Evolutionary conservation across 345 rosid genomes (phyloP).

Genomic region (Hypericum perforatum): DNA sequence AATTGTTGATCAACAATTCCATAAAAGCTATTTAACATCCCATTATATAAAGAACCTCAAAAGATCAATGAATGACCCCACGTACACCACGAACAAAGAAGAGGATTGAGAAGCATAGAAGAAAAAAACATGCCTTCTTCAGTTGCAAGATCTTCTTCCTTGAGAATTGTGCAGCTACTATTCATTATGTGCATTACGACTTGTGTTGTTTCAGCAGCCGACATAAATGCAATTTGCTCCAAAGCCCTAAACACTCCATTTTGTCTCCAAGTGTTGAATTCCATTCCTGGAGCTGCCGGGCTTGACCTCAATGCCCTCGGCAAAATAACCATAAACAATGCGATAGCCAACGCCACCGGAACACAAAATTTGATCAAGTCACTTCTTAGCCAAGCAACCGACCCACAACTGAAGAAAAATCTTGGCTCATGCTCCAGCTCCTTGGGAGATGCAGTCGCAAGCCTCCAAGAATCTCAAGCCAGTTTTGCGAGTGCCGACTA

Average conservation of each 20-base stretch:
- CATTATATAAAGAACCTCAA: no score
- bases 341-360: not conserved
- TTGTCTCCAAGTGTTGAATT: not conserved
- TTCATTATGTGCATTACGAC: no score
- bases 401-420: not conserved
- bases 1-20: no score
- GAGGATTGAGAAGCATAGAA: no score
- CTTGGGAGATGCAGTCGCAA: not conserved
- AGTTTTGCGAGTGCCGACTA: not conserved
- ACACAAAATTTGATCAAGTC: not conserved
- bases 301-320: not conserved
- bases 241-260: not conserved
- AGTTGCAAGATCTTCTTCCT: no score
- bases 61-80: no score
- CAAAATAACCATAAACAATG: not conserved
- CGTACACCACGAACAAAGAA: no score
- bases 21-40: no score
- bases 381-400: not conserved
- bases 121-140: no score
- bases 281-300: not conserved
- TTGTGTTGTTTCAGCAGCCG: not conserved
- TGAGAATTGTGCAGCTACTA: no score
- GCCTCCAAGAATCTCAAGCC: not conserved
- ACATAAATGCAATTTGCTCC: not conserved
- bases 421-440: not conserved